Percentiles rank a stretch among this genome's conserved stretches.
phyloP scores from a whole-genome alignment of 2,329 filamentous ascomycete species.

The Westerdykella ornata region DNA sequence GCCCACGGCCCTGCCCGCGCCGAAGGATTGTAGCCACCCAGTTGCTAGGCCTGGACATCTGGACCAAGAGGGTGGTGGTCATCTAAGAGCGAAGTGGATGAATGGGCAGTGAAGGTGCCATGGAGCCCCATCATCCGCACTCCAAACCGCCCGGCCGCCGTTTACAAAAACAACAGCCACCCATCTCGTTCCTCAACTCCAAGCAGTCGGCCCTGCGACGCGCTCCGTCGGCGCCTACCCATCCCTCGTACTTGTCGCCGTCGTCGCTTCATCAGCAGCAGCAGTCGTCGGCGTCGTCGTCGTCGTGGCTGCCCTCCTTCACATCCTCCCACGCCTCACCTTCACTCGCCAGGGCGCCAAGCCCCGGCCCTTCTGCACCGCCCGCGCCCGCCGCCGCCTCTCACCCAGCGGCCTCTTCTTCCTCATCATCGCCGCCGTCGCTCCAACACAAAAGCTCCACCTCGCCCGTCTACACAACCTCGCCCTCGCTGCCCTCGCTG shows the following conservation, averaged over 20 bases:
- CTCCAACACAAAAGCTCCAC: constrained; percentile 2
- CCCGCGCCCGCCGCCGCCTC: not conserved
- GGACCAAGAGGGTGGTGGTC: too few species aligned
- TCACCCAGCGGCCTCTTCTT: not conserved
- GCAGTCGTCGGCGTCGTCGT: not conserved
- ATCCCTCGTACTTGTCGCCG: constrained; percentile 15
- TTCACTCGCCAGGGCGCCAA: not conserved
- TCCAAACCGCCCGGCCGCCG: constrained; percentile 4
- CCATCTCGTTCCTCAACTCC: constrained; percentile 16
- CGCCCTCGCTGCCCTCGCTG: not conserved
- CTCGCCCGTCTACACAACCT: constrained; percentile 2
- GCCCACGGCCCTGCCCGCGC: constrained; percentile 6
- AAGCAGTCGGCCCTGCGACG: constrained; percentile 11
- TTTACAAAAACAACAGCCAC: constrained; percentile 16
- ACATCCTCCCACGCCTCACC: constrained; percentile 1
- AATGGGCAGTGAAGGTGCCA: too few species aligned
- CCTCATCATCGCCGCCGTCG: constrained; percentile 4
- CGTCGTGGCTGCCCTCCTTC: constrained; percentile 1
- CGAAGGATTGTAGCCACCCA: constrained; percentile 1
- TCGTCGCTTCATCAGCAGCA: constrained; percentile 5
- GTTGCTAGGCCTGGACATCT: not conserved
- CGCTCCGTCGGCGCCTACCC: constrained; percentile 22
- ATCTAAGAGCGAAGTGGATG: too few species aligned
- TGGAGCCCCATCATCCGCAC: not conserved
- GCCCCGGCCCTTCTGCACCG: not conserved